Conservation (phyloP, 257 asterid genomes). For the Nemophila menziesii region DNA sequence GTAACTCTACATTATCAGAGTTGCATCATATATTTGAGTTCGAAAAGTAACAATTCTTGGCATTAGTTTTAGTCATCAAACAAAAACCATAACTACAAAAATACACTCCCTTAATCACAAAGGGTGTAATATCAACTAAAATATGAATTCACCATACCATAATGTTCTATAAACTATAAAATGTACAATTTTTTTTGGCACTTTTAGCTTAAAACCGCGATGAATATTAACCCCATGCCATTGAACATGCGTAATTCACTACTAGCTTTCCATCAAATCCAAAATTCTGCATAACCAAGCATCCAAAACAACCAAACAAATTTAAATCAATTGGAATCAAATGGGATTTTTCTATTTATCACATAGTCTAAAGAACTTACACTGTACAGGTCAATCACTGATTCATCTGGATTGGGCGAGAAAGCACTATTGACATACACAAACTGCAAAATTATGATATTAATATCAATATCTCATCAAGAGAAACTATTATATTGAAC, state of each 20-base stretch:
- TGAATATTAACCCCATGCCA: slow-evolving; percentile 85
- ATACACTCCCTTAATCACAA: no score
- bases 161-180: no score
- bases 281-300: slow-evolving; percentile 57
- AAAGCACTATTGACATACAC: slow-evolving; percentile 95
- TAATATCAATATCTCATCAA: slow-evolving; percentile 4
- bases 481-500: neutral
- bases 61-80: no score
- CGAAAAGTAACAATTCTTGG: no score
- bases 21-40: no score
- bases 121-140: no score
- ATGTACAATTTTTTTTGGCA: neutral
- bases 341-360: no score
- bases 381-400: slow-evolving; percentile 61
- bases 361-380: slow-evolving; percentile 35
- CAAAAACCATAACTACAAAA: no score
- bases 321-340: no score
- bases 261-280: slow-evolving; percentile 88
- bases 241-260: slow-evolving; percentile 88
- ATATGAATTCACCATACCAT: no score
- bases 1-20: no score
- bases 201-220: neutral
- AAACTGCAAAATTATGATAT: slow-evolving; percentile 36
- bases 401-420: slow-evolving; percentile 92
- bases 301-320: neutral